A percentile compares a stretch with the other conserved stretches of the same genome.
These are phyloP conservation scores for Piromyces sp. DNA, from an alignment of 192 early-diverging fungal genomes.

Conservation along the genomic window DNA sequence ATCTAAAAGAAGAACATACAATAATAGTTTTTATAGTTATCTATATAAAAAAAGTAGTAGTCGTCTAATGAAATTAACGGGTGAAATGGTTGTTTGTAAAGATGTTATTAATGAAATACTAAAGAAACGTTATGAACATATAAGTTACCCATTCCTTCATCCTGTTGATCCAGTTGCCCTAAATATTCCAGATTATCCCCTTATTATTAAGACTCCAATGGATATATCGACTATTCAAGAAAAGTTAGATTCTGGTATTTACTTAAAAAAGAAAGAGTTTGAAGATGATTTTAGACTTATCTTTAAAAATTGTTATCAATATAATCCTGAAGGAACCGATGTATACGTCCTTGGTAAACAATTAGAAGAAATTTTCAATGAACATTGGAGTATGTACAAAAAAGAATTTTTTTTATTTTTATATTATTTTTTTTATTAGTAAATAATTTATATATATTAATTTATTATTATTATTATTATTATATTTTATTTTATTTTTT, in stretches of 20 bases:
- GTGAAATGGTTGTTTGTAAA: not conserved
- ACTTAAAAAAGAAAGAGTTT: not conserved
- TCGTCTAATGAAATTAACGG: not conserved
- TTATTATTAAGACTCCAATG: constrained; percentile 58
- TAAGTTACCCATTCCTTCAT: constrained; percentile 47
- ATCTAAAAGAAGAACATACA: not conserved
- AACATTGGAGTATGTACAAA: not conserved
- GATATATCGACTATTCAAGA: constrained; percentile 58
- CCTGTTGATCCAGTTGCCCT: constrained; percentile 62
- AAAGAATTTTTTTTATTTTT: too few relatives aligned
- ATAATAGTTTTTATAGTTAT: not conserved
- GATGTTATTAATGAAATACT: not conserved
- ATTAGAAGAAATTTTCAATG: not conserved
- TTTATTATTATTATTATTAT: too few relatives aligned
- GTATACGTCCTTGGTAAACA: not conserved
- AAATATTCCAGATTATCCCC: constrained; percentile 62
- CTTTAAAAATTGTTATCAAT: not conserved
- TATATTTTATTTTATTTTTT: too few relatives aligned
- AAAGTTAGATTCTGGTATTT: constrained; percentile 27
- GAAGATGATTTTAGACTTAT: not conserved
- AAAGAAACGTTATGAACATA: not conserved
- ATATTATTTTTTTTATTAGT: too few relatives aligned
- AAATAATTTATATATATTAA: too few relatives aligned
- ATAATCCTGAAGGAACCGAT: not conserved
- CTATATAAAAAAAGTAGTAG: not conserved